A percentile compares a stretch with the other conserved stretches of the same genome.
Conservation (phyloP, 2,329 filamentous ascomycete genomes). For the Pochonia chlamydosporia region DNA sequence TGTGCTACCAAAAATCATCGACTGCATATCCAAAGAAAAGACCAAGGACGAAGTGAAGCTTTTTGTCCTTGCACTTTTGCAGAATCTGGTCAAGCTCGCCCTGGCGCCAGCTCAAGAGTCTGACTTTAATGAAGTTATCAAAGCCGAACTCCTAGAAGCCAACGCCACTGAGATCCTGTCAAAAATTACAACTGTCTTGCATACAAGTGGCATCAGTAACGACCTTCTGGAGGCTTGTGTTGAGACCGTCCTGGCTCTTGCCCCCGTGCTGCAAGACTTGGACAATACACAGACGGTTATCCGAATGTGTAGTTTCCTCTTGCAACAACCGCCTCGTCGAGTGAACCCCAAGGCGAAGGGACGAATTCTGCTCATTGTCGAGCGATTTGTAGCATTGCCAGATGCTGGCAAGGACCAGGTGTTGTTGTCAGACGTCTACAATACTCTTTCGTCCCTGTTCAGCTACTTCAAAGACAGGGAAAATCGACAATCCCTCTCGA, state of each 20-base stretch:
- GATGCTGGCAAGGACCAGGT: conserved; percentile 29
- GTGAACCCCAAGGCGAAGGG: conserved; percentile 82
- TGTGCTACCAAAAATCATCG: conserved; percentile 65
- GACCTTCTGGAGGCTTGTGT: conserved; percentile 75
- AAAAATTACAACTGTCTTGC: conserved; percentile 63
- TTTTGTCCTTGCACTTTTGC: conserved; percentile 72
- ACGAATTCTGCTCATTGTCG: conserved; percentile 70
- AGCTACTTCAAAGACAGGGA: conserved; percentile 81
- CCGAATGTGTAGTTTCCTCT: conserved; percentile 71
- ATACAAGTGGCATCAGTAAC: conserved; percentile 55
- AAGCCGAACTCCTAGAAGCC: conserved; percentile 48
- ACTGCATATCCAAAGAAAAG: conserved; percentile 65
- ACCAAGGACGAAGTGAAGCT: conserved; percentile 82
- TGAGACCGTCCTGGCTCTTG: conserved; percentile 69
- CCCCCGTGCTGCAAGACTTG: conserved; percentile 61
- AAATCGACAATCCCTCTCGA: conserved; percentile 68
- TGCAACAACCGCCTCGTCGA: conserved; percentile 76
- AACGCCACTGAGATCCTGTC: conserved; percentile 57
- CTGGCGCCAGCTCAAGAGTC: conserved; percentile 48
- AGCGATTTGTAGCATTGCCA: conserved; percentile 70
- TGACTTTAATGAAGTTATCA: conserved; percentile 52
- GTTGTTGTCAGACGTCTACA: conserved; percentile 61
- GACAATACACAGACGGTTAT: conserved; percentile 72
- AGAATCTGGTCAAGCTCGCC: conserved; percentile 59
- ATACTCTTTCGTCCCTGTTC: conserved; percentile 74